Evolutionary conservation across 2,329 filamentous ascomycete genomes (phyloP), one percentile per base, ranked within the genome.

Genomic region (Thyridium curvatum): DNA sequence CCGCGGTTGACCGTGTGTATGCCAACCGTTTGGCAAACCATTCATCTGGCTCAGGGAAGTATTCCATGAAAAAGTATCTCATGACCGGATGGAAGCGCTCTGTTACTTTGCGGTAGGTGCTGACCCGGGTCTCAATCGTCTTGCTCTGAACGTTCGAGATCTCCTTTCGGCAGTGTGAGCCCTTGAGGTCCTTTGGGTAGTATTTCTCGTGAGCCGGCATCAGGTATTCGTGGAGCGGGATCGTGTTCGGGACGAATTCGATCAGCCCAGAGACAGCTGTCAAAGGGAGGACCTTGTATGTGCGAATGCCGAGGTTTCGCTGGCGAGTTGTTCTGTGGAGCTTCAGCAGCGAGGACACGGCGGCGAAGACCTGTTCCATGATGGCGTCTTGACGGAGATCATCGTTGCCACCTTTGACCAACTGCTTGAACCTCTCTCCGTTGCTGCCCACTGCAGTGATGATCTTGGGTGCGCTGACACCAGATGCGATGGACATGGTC

Each of bases 351-450:
- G 86, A 86, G 41, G 89, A 97, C 16, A 96, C 93, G 61, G 94
- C 89, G 42, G 90, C 87, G 58, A 98, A 99, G 2, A 98, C 93
- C 62, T 99, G 93, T 61, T 98, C 94, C 94, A 99, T 99, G 69
- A 80, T 98, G 33, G 91, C 88, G 54, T 99, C 93, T 65, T 98
- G 93, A 8, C 94, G 85, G 12, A 99, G 74, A 56, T 98, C 91
- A 58, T 98, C 93, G 54, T 91, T 91, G 14, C 93, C 90, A 45
- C 89, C 89, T 70, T 98, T 98, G 56, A 95, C 86, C 45, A 98
- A 70, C 62, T 96, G 89, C 59, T 86, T 95, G 65, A 90, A 95
- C 29, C 73, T 76, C 40, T 73, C 66, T 7, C 93, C 94, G 59
- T 96, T 78, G 14, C 76, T 86, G 13, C 81, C 87, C 15, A 87